Evolutionary conservation across 169 alveolate species (phyloP), one percentile per base, ranked within the genome.

Genomic region (Cryptosporidium xiaoi): DNA sequence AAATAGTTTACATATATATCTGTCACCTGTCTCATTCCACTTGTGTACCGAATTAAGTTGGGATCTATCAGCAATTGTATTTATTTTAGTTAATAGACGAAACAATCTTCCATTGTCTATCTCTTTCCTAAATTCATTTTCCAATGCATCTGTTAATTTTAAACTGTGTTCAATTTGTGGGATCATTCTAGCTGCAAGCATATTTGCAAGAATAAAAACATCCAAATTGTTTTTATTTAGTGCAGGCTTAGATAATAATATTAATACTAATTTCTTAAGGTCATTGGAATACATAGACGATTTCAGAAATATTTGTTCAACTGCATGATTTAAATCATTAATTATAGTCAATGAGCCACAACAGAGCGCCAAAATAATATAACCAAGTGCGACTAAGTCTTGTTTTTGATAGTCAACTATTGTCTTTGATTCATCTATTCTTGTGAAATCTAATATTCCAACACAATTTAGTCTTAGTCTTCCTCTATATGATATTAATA

Each of bases 151-250:
- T 3, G 87, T 60, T 29, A 77, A 66, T n/a, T 77, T 77, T 31
- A 77, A 33, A 20, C 87, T 77, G 64, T 77, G 87, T 34, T 77
- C 87, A 12, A 77, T 77, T 62, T 77, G 87, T 29, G 87, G 87
- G n/a, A 77, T 77, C 87, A 77, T 77, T 12, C 87, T 77, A 16
- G 87, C 87, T 46, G 87, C 87, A 10, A 77, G 71, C 87, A 77
- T 77, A 36, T 77, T 77, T 18, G 87, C 87, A 3, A 77, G 51
- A 18, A 77, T 77, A 44, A 77, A 77, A 20, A 77, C 87, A 60
- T 77, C 87, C 65, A 77, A 51, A 53, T 77, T 77, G 48, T 77
- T 77, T 60, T 77, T 77, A 50, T 77, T 56, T 4, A 77, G 65
- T 7, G 87, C 87, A 20, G 87, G 87, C 31, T 77, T 77, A n/a